Percentiles rank a stretch among this genome's conserved stretches.
Conservation (phyloP, 306 rosid genomes). For the Canavalia gladiata region DNA sequence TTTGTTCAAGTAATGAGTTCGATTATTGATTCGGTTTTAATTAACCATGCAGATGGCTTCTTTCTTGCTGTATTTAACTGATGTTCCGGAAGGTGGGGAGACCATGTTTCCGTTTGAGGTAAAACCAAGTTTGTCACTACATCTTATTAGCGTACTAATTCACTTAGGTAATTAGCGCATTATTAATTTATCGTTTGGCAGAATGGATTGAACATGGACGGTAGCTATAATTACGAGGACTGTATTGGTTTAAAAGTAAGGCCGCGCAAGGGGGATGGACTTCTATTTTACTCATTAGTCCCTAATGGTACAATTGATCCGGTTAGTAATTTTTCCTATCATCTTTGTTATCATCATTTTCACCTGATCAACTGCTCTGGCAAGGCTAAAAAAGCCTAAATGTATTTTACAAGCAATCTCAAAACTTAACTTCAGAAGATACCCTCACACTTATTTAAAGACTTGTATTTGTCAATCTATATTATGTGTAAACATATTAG, state of each 20-base stretch:
- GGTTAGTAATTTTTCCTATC: conserved; percentile 62
- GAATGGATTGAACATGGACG: conserved; percentile 83
- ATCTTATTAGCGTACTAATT: conserved; percentile 16
- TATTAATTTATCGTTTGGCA: conserved; percentile 47
- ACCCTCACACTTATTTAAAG: too few species aligned
- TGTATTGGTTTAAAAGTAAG: conserved; percentile 81
- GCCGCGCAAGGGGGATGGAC: conserved; percentile 92
- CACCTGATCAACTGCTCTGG: neutral
- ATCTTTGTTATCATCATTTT: neutral
- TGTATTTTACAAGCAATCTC: neutral
- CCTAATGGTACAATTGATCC: conserved; percentile 83
- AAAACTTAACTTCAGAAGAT: neutral
- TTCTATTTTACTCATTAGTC: conserved; percentile 81
- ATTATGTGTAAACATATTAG: too few species aligned
- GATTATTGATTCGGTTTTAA: conserved; percentile 30
- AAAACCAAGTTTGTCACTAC: conserved; percentile 43
- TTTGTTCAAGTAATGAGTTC: neutral
- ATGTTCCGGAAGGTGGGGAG: conserved; percentile 91
- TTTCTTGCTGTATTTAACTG: conserved; percentile 84
- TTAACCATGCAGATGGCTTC: conserved; percentile 72
- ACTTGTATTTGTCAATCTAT: too few species aligned
- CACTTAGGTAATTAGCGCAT: neutral
- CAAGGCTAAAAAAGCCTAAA: neutral
- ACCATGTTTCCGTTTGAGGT: conserved; percentile 95
- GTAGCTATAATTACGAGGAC: conserved; percentile 56